phyloP scores from a whole-genome alignment of 2,329 filamentous ascomycete species.

The Chaetomium globosum region DNA sequence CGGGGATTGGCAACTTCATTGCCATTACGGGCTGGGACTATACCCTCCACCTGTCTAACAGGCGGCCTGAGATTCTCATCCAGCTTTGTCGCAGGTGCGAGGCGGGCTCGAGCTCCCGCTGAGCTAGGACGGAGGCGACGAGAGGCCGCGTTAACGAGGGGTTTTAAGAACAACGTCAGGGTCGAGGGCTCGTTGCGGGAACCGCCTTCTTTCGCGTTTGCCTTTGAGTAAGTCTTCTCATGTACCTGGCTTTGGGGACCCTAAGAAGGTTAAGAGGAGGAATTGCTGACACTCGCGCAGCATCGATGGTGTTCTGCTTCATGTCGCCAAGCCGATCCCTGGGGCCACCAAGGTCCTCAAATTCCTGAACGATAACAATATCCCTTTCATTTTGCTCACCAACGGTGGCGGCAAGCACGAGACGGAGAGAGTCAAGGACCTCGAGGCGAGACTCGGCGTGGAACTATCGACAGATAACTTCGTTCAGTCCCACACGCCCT shows the following conservation, averaged over 20 bases:
- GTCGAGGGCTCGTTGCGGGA: conserved; percentile 17
- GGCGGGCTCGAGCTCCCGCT: background rate
- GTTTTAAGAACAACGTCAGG: conserved; percentile 16
- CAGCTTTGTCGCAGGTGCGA: background rate
- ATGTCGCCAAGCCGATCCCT: conserved; percentile 75
- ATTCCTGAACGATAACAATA: conserved; percentile 71
- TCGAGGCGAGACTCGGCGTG: conserved; percentile 67
- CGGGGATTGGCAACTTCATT: background rate
- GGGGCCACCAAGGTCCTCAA: conserved; percentile 73
- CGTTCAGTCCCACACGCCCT: conserved; percentile 90
- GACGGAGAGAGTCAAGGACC: conserved; percentile 68
- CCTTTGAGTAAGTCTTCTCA: conserved; percentile 44
- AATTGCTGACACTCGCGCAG: conserved; percentile 15
- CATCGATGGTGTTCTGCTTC: conserved; percentile 94
- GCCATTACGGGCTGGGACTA: background rate
- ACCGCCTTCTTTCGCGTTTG: conserved; percentile 46
- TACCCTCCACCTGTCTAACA: background rate
- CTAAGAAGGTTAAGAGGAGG: background rate
- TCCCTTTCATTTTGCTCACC: conserved; percentile 92
- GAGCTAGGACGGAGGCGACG: background rate
- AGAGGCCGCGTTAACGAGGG: background rate
- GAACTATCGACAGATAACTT: conserved; percentile 69
- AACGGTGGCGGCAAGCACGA: conserved; percentile 92
- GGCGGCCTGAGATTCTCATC: background rate
- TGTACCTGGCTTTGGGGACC: background rate